Evolutionary conservation across 176 grass and related monocot genomes (phyloP).

Genomic region (Pontederia paniculata): DNA sequence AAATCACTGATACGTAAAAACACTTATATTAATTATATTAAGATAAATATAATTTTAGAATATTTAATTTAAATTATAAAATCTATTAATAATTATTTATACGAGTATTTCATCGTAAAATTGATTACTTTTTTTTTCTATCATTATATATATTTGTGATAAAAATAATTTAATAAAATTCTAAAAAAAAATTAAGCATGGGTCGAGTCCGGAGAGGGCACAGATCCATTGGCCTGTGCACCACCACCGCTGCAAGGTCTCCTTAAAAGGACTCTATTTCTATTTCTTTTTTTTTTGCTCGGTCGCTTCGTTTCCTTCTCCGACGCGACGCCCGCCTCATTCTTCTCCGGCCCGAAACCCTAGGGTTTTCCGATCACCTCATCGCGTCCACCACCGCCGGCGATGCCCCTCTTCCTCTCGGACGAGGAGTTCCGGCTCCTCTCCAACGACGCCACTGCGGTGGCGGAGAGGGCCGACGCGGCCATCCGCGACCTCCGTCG

Average conservation of each 20-base stretch:
- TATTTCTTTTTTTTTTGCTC: not conserved
- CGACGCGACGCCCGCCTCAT: not conserved
- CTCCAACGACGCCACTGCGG: constrained; percentile 45
- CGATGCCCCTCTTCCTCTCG: constrained; percentile 87
- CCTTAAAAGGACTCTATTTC: not conserved
- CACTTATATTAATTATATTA: too few relatives aligned
- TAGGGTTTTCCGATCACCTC: constrained; percentile 4
- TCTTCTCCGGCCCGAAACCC: not conserved
- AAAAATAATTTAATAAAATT: too few relatives aligned
- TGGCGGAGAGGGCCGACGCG: constrained; percentile 78
- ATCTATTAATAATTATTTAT: too few relatives aligned
- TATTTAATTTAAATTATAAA: too few relatives aligned
- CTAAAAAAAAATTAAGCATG: too few relatives aligned
- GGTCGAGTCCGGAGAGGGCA: too few relatives aligned
- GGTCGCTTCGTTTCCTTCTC: not conserved
- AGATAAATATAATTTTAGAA: too few relatives aligned
- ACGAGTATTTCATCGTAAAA: too few relatives aligned
- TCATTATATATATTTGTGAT: too few relatives aligned
- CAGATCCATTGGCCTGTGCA: not conserved
- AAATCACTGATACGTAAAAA: too few relatives aligned
- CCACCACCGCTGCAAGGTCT: not conserved
- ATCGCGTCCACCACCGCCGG: not conserved
- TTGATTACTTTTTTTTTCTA: too few relatives aligned
- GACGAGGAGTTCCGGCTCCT: constrained; percentile 84
- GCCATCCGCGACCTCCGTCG: constrained; percentile 68